Evolutionary conservation across 78 protist genomes (phyloP).

Genomic region (Chrysochromulina tobinii): DNA sequence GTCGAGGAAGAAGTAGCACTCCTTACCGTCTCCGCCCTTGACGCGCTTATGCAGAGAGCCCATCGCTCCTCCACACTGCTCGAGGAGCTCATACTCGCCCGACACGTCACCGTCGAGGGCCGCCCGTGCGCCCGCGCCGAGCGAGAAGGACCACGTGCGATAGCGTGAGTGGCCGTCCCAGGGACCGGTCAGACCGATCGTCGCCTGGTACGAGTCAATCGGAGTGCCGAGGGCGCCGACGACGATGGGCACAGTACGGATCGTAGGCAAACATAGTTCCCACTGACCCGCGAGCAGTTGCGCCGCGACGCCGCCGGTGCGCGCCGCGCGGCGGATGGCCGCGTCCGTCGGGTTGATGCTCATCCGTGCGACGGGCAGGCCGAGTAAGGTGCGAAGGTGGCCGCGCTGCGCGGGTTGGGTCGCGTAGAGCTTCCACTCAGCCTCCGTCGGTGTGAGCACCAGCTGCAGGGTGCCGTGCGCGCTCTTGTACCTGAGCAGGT

Average conservation of each 20-base stretch:
- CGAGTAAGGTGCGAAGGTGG: background rate
- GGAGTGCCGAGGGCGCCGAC: background rate
- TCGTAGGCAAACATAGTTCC: background rate
- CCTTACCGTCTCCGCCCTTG: background rate
- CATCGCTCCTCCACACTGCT: background rate
- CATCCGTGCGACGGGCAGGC: background rate
- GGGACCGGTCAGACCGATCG: background rate
- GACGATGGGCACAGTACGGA: background rate
- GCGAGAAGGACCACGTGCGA: background rate
- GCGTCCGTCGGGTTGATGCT: background rate
- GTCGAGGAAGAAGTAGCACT: background rate
- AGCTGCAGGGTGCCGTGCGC: too few species aligned
- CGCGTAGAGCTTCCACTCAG: background rate
- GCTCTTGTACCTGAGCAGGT: too few species aligned
- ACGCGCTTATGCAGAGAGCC: background rate
- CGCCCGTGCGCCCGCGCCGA: background rate
- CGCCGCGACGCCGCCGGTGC: too few species aligned
- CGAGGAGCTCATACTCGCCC: background rate
- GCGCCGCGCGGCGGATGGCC: too few species aligned
- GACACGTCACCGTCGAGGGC: background rate
- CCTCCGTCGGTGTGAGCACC: too few species aligned
- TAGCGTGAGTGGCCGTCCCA: background rate
- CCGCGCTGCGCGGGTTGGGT: background rate
- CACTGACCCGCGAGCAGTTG: background rate
- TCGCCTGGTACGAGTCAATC: slow-evolving; percentile 2